Base-by-base conservation (phyloP, 345 rosid species). In the Firmiana major region DNA sequence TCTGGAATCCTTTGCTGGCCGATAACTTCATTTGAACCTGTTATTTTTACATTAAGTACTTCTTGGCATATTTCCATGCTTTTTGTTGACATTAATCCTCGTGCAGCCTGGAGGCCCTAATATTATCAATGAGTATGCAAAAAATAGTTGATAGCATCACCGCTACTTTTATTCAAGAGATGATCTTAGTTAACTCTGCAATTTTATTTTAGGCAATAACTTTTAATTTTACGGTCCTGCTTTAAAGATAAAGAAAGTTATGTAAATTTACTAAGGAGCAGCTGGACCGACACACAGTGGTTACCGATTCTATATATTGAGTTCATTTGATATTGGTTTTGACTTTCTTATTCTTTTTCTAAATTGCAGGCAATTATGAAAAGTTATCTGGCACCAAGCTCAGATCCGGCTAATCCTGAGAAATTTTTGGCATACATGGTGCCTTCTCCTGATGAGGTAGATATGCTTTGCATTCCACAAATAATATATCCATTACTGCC, bases 381-480 rank as follows among this genome's bases (percentile, higher is more conserved):
- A 89, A 95, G 98, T 79, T 96, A 90, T 71, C 86, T 85, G 80
- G 87, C 91, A 76, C 73, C 86, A 66, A 93, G 93, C 74, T 80
- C 94, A 17, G 98, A 93, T 82, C 84, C 90, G 2, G 77, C 86
- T 49, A 87, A 91, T 54, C 92, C 89, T 5, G 99, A 96, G 83
- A 92, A 90, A 54, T 92, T 96, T 79, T 86, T 96, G 85, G 95
- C 94, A 2, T 96, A 96, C 84, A 93, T 91, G 98, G 91, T 84
- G 76, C 99, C 99, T 80, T 84, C 89, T 60, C 76, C 85, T 66
- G 81, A 89, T 81, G 99, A 96, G 98, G 99, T 96, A 84, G 77
- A 81, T 80, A 63, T 31, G 53, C 63, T 45, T 60, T 75, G 21
- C 53, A 6, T 67, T 78, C 43, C 26, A 26, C n/a, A 9, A 15